Base-by-base conservation (phyloP, 1,284 basidiomycete species). In the Chalciporus sp. region DNA sequence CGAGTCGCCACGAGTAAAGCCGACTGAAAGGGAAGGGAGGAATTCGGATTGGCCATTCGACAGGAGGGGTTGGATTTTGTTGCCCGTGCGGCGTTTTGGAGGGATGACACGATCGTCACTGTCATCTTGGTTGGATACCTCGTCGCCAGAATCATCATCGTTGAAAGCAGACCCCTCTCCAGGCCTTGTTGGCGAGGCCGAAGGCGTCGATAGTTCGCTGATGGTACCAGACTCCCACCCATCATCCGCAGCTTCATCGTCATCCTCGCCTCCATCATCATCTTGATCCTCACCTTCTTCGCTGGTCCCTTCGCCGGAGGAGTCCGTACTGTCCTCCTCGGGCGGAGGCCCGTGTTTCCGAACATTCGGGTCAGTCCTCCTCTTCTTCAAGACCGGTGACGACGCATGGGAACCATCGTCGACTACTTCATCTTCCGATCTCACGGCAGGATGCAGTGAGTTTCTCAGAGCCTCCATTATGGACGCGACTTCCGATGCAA, bases 11-110 rank as follows among this genome's bases (percentile, higher is more conserved):
- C 85, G 83, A 37, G 86, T 81, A 69, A 91, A 98, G 1, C 95
- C 95, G 8, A 89, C 84, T 2, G 92, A 82, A 27, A 98, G 83
- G 1, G 92, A 90, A 19, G 95, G 95, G 2, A 98, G 79, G 76
- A 97, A 98, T 1, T 86, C 85, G 2, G 94, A 95, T 20, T 79
- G 75, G 3, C 72, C 67, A n/a, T 59, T 59, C 5, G 65, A 56
- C 40, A 46, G 52, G 12, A 49, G 43, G 17, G 23, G 49, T 58
- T 58, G 46, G 9, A 14, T 16, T 48, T n/a, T 47, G 20, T 52
- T 47, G 40, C 31, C 29, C 47, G 69, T 55, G 29, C 29, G 19
- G 43, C 55, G 58, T 57, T 52, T 59, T 48, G 58, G 44, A 44
- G 46, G 19, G 23, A 41, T 7, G 26, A 28, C 31, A 46, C 49